These are phyloP conservation scores for Pezizomycotina sp. DNA, from an alignment of 2,329 filamentous ascomycete genomes.

Conservation along the genomic window DNA sequence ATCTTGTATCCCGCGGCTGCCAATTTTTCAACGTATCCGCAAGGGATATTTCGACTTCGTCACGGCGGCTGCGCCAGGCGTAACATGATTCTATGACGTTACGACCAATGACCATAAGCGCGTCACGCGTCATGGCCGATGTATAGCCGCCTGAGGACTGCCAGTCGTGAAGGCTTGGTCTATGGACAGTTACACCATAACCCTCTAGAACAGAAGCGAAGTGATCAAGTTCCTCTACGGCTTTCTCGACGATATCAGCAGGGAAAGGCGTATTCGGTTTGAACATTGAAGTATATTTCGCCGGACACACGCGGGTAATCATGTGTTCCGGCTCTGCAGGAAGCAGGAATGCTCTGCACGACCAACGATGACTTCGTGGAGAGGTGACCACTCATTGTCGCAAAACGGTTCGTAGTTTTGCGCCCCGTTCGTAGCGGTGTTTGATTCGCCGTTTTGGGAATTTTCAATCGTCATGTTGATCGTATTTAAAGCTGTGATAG, in stretches of 20 bases:
- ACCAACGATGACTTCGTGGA: slow-evolving; percentile 25
- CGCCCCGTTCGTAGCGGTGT: too few relatives aligned
- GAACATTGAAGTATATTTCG: too few relatives aligned
- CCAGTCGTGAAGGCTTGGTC: slow-evolving; percentile 23
- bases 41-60: slow-evolving; percentile 24
- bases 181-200: slow-evolving; percentile 24
- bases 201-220: slow-evolving; percentile 22
- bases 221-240: slow-evolving; percentile 23
- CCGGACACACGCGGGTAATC: too few relatives aligned
- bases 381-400: slow-evolving; percentile 26
- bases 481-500: too few relatives aligned
- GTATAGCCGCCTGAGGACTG: slow-evolving; percentile 26
- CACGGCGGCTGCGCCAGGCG: slow-evolving; percentile 25
- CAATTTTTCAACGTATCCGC: slow-evolving; percentile 5
- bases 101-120: slow-evolving; percentile 27
- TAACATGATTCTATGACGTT: slow-evolving; percentile 27
- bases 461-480: too few relatives aligned
- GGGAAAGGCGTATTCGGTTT: slow-evolving; percentile 22
- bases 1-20: slow-evolving; percentile 6
- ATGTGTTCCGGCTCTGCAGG: slow-evolving; percentile 22
- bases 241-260: slow-evolving; percentile 21
- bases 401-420: too few relatives aligned
- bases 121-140: slow-evolving; percentile 28
- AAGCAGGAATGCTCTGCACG: slow-evolving; percentile 24
- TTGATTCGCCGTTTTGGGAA: too few relatives aligned